phyloP scores from a whole-genome alignment of 768 basidiomycete genomes.

The Collybiopsis confluens region DNA sequence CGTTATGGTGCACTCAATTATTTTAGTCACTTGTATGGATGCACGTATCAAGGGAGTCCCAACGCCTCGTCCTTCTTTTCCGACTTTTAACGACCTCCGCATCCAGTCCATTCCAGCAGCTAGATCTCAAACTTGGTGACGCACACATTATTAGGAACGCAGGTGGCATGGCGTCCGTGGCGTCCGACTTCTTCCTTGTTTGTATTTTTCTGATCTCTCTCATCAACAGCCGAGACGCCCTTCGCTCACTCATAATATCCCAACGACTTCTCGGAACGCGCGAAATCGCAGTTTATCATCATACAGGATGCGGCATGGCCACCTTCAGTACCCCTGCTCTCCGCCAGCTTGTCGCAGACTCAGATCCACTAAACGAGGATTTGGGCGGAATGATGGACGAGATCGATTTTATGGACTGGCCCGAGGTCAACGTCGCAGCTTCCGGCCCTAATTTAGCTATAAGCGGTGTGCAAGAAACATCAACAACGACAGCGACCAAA shows the following conservation, averaged over 20 bases:
- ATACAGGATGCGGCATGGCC: slow-evolving; percentile 54
- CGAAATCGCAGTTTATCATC: slow-evolving; percentile 49
- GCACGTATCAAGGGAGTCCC: slow-evolving; percentile 41
- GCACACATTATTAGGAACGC: slow-evolving; percentile 52
- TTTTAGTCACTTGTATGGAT: slow-evolving; percentile 51
- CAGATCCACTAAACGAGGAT: slow-evolving; percentile 12
- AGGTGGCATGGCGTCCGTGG: slow-evolving; percentile 41
- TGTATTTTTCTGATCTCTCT: neutral
- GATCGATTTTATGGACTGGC: slow-evolving; percentile 37
- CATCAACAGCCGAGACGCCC: slow-evolving; percentile 37
- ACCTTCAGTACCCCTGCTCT: slow-evolving; percentile 36
- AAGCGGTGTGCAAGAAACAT: too few species aligned
- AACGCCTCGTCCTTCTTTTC: neutral
- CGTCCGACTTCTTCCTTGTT: slow-evolving; percentile 10
- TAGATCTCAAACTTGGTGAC: slow-evolving; percentile 47
- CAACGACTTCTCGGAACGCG: slow-evolving; percentile 46
- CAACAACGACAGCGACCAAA: too few species aligned
- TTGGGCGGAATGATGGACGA: slow-evolving; percentile 25
- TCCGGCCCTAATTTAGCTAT: too few species aligned
- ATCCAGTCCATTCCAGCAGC: slow-evolving; percentile 34
- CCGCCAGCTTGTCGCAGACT: slow-evolving; percentile 30
- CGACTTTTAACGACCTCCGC: neutral
- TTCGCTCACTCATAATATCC: slow-evolving; percentile 47
- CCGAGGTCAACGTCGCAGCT: neutral
- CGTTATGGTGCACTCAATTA: neutral